phyloP scores from a whole-genome alignment of 140 eudicot species.

The Ambrosia hybrid region DNA sequence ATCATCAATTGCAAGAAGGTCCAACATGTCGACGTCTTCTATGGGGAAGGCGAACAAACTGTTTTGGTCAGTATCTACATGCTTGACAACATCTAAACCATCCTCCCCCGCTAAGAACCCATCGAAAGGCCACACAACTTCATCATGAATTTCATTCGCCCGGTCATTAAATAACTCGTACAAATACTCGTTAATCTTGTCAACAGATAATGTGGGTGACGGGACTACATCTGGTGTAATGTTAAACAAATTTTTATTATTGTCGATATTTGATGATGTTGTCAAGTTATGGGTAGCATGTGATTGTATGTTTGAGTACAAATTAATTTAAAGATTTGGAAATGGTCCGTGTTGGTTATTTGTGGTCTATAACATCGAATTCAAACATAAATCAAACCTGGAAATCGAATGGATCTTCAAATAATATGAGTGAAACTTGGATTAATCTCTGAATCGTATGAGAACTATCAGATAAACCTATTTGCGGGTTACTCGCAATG shows the following conservation, averaged over 20 bases:
- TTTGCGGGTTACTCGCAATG: no score
- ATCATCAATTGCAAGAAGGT: background rate
- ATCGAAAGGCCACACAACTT: slow-evolving; percentile 21
- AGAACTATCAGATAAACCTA: no score
- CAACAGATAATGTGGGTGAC: background rate
- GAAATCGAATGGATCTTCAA: no score
- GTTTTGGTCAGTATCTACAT: background rate
- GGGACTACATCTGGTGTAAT: background rate
- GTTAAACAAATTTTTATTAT: background rate
- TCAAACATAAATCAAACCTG: no score
- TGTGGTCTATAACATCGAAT: no score
- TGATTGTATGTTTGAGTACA: background rate
- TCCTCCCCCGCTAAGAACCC: background rate
- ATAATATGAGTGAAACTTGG: no score
- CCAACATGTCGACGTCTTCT: slow-evolving; percentile 3
- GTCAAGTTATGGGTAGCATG: background rate
- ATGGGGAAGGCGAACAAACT: slow-evolving; percentile 8
- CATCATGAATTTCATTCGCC: background rate
- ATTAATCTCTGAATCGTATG: no score
- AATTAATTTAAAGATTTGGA: slow-evolving; percentile 1
- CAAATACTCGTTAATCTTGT: slow-evolving; percentile 6
- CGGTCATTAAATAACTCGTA: slow-evolving; percentile 19
- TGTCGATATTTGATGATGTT: background rate
- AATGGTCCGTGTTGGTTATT: slow-evolving; percentile 18
- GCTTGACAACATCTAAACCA: slow-evolving; percentile 1